Conservation (phyloP, 1,284 basidiomycete species). For the Rhizoctonia solani region DNA sequence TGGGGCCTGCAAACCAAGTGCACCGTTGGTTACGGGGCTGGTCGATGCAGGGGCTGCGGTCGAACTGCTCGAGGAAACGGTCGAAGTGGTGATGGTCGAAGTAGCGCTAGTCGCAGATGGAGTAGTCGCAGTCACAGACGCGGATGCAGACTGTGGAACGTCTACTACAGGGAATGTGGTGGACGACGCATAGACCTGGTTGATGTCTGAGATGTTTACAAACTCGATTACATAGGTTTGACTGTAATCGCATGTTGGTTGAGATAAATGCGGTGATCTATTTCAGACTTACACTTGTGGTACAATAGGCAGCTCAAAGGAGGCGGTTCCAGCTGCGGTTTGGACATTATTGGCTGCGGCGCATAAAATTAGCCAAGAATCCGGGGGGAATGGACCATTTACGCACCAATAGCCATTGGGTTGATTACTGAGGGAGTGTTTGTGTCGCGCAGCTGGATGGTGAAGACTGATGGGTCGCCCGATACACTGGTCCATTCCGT, state of each 20-base stretch:
- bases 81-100: neutral
- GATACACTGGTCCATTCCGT: conserved; percentile 3
- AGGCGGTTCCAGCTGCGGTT: neutral
- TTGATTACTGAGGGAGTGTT: conserved; percentile 33
- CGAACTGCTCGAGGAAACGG: neutral
- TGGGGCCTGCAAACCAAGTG: neutral
- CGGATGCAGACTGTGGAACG: conserved; percentile 4
- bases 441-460: conserved; percentile 24
- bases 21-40: neutral
- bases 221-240: conserved; percentile 23
- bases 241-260: neutral
- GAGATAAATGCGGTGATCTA: neutral
- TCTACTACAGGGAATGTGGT: conserved; percentile 16
- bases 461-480: conserved; percentile 24
- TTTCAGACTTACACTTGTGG: conserved; percentile 18
- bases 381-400: neutral
- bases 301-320: conserved; percentile 23
- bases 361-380: neutral
- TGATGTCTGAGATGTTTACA: conserved; percentile 31
- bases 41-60: conserved; percentile 13
- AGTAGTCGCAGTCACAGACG: neutral
- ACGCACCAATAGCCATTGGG: conserved; percentile 24
- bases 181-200: conserved; percentile 24
- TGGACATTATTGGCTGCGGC: conserved; percentile 11
- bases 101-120: neutral